These are phyloP conservation scores for Carex myosuroides DNA, from an alignment of 176 grass and related monocot species.

Conservation along the genomic window DNA sequence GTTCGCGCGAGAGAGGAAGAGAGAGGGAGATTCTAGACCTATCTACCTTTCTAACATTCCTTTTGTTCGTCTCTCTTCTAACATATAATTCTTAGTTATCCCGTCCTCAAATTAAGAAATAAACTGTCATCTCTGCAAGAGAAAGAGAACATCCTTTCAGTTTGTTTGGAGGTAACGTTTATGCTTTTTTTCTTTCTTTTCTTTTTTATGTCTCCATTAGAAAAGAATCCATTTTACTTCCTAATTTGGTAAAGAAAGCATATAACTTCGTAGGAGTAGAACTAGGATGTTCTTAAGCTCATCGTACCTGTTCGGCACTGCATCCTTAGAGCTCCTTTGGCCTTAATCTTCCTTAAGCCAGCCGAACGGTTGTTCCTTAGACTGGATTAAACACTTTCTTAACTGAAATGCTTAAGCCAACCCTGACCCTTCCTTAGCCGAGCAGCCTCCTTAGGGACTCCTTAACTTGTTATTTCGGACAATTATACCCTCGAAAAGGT, in stretches of 20 bases:
- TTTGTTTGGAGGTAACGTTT: constrained; percentile 13
- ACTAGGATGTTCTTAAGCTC: no score
- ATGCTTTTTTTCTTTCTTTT: background rate
- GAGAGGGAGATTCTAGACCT: background rate
- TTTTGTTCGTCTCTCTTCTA: background rate
- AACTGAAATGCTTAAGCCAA: no score
- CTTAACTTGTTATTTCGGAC: no score
- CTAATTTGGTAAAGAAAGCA: background rate
- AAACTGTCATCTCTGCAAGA: background rate
- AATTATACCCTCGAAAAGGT: no score
- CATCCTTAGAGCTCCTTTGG: no score
- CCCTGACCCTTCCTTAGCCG: no score
- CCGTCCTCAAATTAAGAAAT: background rate
- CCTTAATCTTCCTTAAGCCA: no score
- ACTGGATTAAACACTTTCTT: no score
- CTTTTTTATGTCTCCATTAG: background rate
- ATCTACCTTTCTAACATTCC: background rate
- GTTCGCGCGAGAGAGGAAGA: background rate
- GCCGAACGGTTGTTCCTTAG: no score
- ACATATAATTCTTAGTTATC: background rate
- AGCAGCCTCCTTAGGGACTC: no score
- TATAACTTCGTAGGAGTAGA: background rate
- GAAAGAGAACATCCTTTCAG: background rate
- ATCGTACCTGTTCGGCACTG: no score
- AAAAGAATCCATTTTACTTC: constrained; percentile 9